Percentiles rank a stretch among this genome's conserved stretches.
Conservation (phyloP, 768 basidiomycete genomes). For the Steccherinum ochraceum region DNA sequence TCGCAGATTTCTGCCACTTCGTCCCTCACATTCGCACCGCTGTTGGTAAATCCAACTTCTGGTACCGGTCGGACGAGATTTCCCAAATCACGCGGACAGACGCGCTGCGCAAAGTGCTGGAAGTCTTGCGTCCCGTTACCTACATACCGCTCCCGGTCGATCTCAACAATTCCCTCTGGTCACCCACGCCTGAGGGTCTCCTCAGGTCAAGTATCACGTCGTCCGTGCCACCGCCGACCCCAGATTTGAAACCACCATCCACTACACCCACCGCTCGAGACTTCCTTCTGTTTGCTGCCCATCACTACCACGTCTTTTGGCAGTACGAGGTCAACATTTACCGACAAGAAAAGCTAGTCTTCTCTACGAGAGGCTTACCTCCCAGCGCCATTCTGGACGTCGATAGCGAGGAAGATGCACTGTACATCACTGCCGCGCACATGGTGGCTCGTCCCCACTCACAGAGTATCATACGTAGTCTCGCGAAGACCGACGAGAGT, state of each 20-base stretch:
- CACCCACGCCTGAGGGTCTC: background rate
- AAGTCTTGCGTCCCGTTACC: background rate
- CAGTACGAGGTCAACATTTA: background rate
- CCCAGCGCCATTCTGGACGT: background rate
- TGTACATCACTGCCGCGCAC: background rate
- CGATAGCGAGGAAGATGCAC: background rate
- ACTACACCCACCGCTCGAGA: background rate
- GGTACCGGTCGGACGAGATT: constrained; percentile 19
- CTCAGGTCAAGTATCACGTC: too few relatives aligned
- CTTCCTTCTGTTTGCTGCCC: background rate
- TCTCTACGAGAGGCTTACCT: background rate
- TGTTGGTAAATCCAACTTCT: constrained; percentile 20
- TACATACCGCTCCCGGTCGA: background rate
- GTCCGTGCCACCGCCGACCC: too few relatives aligned
- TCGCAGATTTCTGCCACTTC: constrained; percentile 21
- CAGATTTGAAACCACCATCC: too few relatives aligned
- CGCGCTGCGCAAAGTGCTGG: background rate
- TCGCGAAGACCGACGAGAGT: background rate
- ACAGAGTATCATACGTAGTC: background rate
- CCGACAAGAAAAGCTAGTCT: background rate
- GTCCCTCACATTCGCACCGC: constrained; percentile 19
- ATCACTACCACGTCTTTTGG: background rate
- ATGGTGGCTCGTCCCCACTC: background rate
- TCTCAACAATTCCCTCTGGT: background rate
- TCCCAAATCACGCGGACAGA: constrained; percentile 9